phyloP scores from a whole-genome alignment of 1,139 yeast genomes.

The Geotrichum histeridarum region DNA sequence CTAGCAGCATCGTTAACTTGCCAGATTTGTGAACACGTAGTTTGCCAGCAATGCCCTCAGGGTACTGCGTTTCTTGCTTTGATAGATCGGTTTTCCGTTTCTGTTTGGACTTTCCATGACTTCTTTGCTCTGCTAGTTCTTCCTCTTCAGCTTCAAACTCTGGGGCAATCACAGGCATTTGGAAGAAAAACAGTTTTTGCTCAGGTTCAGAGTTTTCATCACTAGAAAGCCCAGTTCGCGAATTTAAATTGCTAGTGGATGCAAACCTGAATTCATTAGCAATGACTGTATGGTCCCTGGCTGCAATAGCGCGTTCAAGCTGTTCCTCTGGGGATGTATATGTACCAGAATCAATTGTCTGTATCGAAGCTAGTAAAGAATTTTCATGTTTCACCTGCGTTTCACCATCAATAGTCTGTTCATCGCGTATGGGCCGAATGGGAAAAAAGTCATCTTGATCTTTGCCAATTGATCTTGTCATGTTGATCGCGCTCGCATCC shows the following conservation, averaged over 20 bases:
- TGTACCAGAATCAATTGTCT: not conserved
- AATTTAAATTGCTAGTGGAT: slow-evolving; percentile 17
- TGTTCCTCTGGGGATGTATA: slow-evolving; percentile 27
- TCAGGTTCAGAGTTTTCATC: slow-evolving; percentile 30
- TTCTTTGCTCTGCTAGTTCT: slow-evolving; percentile 19
- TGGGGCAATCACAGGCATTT: slow-evolving; percentile 69
- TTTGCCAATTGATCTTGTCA: slow-evolving; percentile 17
- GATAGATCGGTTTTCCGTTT: slow-evolving; percentile 11
- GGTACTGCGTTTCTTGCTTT: slow-evolving; percentile 18
- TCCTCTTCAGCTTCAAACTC: slow-evolving; percentile 36
- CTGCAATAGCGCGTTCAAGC: slow-evolving; percentile 27
- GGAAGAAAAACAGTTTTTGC: slow-evolving; percentile 53
- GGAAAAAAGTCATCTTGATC: slow-evolving; percentile 18
- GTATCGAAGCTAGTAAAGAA: slow-evolving; percentile 3
- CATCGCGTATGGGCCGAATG: slow-evolving; percentile 14
- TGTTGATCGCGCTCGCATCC: slow-evolving; percentile 15
- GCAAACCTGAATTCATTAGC: slow-evolving; percentile 26
- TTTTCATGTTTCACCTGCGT: not conserved
- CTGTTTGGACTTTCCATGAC: not conserved
- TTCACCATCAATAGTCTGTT: slow-evolving; percentile 1
- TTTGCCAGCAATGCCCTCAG: slow-evolving; percentile 62
- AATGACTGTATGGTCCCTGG: slow-evolving; percentile 29
- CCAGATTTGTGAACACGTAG: slow-evolving; percentile 79
- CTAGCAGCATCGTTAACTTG: slow-evolving; percentile 65
- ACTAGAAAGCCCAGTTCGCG: slow-evolving; percentile 18